A percentile compares a stretch with the other conserved stretches of the same genome.
These are phyloP conservation scores for Pseudogymnoascus sp. DNA, from an alignment of 2,329 filamentous ascomycete species.

Conservation along the genomic window DNA sequence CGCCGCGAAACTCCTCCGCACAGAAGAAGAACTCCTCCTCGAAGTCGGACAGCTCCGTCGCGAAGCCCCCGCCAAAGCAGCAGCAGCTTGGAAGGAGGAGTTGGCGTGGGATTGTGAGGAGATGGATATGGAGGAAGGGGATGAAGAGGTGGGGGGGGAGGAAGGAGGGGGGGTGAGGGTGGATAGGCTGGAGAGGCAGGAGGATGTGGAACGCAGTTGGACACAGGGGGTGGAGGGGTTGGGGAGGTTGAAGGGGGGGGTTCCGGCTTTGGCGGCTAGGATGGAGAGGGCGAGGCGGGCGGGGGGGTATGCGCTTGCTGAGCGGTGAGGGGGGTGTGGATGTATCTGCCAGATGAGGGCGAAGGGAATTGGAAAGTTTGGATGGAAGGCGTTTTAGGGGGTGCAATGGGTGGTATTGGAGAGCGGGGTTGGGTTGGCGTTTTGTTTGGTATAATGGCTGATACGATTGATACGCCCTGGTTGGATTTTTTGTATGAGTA, in stretches of 20 bases:
- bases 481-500: not conserved
- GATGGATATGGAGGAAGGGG: not conserved
- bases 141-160: conserved; percentile 5
- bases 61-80: conserved; percentile 11
- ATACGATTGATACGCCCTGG: not conserved
- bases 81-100: conserved; percentile 15
- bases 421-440: not conserved
- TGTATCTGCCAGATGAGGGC: too few relatives aligned
- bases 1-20: conserved; percentile 50
- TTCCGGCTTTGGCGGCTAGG: conserved; percentile 53
- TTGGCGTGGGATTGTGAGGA: conserved; percentile 17
- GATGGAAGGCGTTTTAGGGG: not conserved
- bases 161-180: conserved; percentile 24
- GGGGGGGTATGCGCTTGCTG: conserved; percentile 23
- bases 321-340: not conserved
- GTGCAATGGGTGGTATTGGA: not conserved
- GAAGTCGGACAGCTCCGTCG: conserved; percentile 43
- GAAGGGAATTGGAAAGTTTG: not conserved
- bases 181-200: conserved; percentile 36
- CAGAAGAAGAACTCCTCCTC: conserved; percentile 55
- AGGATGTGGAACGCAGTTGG: conserved; percentile 39
- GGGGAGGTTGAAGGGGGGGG: conserved; percentile 45
- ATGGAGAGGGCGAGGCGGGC: conserved; percentile 57
- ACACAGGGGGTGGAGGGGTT: conserved; percentile 41
- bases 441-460: not conserved